Conservation (phyloP, 2,329 filamentous ascomycete genomes). For the Sporothrix globosa region DNA sequence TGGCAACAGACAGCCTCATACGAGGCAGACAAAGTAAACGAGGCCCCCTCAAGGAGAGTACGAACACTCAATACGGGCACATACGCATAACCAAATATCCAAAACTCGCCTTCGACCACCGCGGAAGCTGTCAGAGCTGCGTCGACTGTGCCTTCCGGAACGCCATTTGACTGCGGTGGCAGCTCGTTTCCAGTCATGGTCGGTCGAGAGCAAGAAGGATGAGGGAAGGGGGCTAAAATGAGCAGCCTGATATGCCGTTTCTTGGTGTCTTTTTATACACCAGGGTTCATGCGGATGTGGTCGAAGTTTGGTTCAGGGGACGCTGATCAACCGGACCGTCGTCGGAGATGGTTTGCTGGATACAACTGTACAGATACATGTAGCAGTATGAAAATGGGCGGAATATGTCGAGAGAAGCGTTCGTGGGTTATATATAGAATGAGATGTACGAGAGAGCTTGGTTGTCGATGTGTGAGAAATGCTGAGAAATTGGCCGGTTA, state of each 20-base stretch:
- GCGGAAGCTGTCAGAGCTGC: conserved; percentile 23
- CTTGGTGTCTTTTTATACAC: background rate
- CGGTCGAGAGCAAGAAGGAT: background rate
- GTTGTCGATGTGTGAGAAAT: background rate
- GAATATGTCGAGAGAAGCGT: background rate
- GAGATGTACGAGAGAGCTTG: background rate
- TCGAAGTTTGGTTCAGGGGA: background rate
- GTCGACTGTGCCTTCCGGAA: conserved; percentile 16
- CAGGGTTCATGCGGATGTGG: background rate
- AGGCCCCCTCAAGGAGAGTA: background rate
- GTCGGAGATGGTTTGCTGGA: background rate
- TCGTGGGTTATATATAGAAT: conserved; percentile 18
- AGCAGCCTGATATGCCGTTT: background rate
- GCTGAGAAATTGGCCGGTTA: conserved; percentile 9
- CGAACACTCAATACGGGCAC: conserved; percentile 15
- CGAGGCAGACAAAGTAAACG: background rate
- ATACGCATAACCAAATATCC: conserved; percentile 96
- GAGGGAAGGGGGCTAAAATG: background rate
- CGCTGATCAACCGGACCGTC: background rate
- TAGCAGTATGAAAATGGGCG: background rate
- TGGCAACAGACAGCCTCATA: background rate
- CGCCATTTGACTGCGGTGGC: background rate
- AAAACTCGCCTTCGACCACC: conserved; percentile 65
- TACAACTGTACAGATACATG: background rate
- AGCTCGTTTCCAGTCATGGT: conserved; percentile 27